These are phyloP conservation scores for Penicillium bialowiezense DNA, from an alignment of 495 filamentous ascomycete species.

Conservation along the genomic window DNA sequence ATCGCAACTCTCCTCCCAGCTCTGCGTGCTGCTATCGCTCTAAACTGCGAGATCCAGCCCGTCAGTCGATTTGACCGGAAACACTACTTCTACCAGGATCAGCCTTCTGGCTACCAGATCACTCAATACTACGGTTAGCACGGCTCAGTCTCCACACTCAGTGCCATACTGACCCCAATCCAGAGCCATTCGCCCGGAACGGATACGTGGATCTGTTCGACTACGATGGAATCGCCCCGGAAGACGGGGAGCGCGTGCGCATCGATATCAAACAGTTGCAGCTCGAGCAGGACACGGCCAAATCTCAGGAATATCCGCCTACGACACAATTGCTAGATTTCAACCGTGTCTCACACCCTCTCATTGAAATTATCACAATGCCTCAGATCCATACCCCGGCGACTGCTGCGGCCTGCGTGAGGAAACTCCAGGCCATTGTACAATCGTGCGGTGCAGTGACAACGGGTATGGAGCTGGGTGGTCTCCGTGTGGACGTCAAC, in stretches of 20 bases:
- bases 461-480: conserved; percentile 89
- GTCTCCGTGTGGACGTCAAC: conserved; percentile 91
- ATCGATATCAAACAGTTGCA: conserved; percentile 91
- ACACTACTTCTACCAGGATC: conserved; percentile 98
- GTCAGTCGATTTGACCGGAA: conserved; percentile 88
- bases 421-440: conserved; percentile 85
- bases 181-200: conserved; percentile 76
- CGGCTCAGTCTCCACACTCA: not conserved
- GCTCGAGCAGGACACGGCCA: conserved; percentile 96
- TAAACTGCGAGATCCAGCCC: conserved; percentile 73
- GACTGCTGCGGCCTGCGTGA: conserved; percentile 81
- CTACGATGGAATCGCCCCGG: conserved; percentile 75
- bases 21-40: conserved; percentile 79
- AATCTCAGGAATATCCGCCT: conserved; percentile 75
- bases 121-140: conserved; percentile 81
- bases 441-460: conserved; percentile 76
- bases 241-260: conserved; percentile 61
- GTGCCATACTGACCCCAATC: conserved; percentile 2
- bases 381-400: conserved; percentile 81
- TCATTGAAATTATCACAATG: conserved; percentile 92
- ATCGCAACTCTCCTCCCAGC: conserved; percentile 80
- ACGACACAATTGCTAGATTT: conserved; percentile 82
- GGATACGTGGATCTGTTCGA: conserved; percentile 67
- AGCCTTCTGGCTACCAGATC: conserved; percentile 94
- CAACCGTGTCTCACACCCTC: conserved; percentile 85